A percentile compares a stretch with the other conserved stretches of the same genome.
Evolutionary conservation across 176 grass and related monocot species (phyloP).

Genomic region (Paspalum vaginatum): DNA sequence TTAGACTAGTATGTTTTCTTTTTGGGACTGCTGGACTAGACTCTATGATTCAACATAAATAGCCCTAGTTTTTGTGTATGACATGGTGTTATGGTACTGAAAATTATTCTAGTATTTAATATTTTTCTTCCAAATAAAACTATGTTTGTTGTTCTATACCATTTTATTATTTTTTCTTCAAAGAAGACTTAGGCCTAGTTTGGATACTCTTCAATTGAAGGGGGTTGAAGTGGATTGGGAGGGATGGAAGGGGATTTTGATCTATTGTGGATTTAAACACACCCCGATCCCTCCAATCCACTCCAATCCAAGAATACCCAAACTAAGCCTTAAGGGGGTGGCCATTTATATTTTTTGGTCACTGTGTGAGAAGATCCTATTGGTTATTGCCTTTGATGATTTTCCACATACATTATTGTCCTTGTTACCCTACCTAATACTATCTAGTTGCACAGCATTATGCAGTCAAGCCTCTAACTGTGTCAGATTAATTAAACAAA

Average conservation of each 20-base stretch:
- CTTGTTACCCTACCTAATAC: not conserved
- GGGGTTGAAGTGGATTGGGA: too few species aligned
- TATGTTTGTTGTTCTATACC: not conserved
- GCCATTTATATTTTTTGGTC: slow-evolving; percentile 6
- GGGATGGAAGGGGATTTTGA: too few species aligned
- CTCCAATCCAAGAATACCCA: too few species aligned
- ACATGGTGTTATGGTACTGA: not conserved
- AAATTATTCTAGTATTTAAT: slow-evolving; percentile 18
- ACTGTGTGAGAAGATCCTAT: not conserved
- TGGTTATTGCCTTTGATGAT: not conserved
- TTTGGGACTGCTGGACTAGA: not conserved
- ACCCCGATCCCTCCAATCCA: too few species aligned
- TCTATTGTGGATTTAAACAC: too few species aligned
- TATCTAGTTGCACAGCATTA: not conserved
- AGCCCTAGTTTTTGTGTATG: slow-evolving; percentile 1
- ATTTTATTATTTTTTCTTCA: slow-evolving; percentile 16
- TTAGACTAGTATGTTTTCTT: not conserved
- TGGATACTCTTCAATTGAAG: too few species aligned
- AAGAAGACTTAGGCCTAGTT: not conserved
- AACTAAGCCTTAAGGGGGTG: too few species aligned
- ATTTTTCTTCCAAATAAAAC: slow-evolving; percentile 27
- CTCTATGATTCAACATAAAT: not conserved
- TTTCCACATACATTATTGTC: not conserved
- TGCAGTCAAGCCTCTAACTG: not conserved
- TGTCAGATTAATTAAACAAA: not conserved